These are phyloP conservation scores for Leccinum arenicola DNA, from an alignment of 768 basidiomycete genomes.

Conservation along the genomic window DNA sequence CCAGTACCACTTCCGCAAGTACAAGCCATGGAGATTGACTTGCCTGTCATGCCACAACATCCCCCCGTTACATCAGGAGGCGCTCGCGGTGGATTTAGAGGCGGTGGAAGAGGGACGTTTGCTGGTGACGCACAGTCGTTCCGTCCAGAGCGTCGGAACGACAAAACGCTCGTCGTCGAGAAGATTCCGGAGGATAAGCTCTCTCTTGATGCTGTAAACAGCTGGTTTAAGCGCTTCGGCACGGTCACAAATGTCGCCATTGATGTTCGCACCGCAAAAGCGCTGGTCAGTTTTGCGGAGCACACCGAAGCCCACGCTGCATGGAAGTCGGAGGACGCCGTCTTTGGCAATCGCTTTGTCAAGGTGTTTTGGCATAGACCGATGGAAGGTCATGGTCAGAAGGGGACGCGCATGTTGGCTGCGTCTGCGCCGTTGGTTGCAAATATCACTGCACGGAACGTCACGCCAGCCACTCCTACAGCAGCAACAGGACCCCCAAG, in stretches of 20 bases:
- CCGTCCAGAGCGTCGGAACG: constrained; percentile 62
- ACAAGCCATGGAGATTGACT: constrained; percentile 33
- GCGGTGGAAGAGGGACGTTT: constrained; percentile 56
- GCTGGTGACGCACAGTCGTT: constrained; percentile 63
- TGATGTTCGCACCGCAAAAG: constrained; percentile 70
- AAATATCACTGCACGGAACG: constrained; percentile 47
- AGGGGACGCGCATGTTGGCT: constrained; percentile 74
- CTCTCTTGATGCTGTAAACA: constrained; percentile 71
- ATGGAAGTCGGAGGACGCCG: constrained; percentile 93
- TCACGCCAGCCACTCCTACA: constrained; percentile 46
- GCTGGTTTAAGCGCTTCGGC: constrained; percentile 91
- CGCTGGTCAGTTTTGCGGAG: constrained; percentile 81
- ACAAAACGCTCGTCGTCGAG: constrained; percentile 88
- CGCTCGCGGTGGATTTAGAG: constrained; percentile 45
- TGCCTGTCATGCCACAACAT: constrained; percentile 24
- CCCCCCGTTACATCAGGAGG: constrained; percentile 32
- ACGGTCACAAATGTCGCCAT: constrained; percentile 90
- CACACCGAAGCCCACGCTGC: constrained; percentile 85
- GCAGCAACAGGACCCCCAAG: constrained; percentile 26
- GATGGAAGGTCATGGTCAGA: constrained; percentile 85
- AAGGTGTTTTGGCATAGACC: constrained; percentile 96
- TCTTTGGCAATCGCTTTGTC: constrained; percentile 92
- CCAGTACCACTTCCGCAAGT: constrained; percentile 9
- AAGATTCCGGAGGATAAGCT: constrained; percentile 89
- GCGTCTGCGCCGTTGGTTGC: constrained; percentile 78